phyloP scores from a whole-genome alignment of 768 basidiomycete species.

The Heimioporus sp. region DNA sequence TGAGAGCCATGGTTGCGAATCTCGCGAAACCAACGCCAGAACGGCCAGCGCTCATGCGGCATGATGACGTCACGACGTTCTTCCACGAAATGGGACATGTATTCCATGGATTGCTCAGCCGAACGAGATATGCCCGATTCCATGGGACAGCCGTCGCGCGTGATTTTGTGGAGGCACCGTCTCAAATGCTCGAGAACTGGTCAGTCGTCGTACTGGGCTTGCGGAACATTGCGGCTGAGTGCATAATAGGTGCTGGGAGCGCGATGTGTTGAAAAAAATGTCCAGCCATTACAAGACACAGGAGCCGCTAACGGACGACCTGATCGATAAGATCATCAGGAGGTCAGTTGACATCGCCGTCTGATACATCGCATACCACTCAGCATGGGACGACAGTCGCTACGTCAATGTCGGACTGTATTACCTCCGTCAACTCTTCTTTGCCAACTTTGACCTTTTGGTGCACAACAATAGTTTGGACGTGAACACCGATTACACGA shows the following conservation, averaged over 20 bases:
- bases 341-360: slow-evolving; percentile 41
- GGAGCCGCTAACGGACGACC: slow-evolving; percentile 63
- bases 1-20: slow-evolving; percentile 88
- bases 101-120: slow-evolving; percentile 67
- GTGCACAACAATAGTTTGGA: slow-evolving; percentile 42
- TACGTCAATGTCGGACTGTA: slow-evolving; percentile 83
- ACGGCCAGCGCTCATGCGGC: slow-evolving; percentile 82
- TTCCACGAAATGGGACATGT: slow-evolving; percentile 90
- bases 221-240: not conserved
- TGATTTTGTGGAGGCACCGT: slow-evolving; percentile 88
- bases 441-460: slow-evolving; percentile 40
- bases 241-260: slow-evolving; percentile 73
- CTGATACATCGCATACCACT: not conserved
- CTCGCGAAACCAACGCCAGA: slow-evolving; percentile 81
- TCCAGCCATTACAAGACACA: slow-evolving; percentile 77
- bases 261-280: slow-evolving; percentile 70
- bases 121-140: slow-evolving; percentile 71
- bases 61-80: slow-evolving; percentile 86
- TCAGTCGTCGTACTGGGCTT: slow-evolving; percentile 21
- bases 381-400: slow-evolving; percentile 37
- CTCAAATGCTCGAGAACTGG: slow-evolving; percentile 94
- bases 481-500: slow-evolving; percentile 63
- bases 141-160: slow-evolving; percentile 79
- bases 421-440: slow-evolving; percentile 72
- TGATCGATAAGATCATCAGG: slow-evolving; percentile 75